Conservation (phyloP, 2,329 filamentous ascomycete genomes). For the Colletotrichum lupini region DNA sequence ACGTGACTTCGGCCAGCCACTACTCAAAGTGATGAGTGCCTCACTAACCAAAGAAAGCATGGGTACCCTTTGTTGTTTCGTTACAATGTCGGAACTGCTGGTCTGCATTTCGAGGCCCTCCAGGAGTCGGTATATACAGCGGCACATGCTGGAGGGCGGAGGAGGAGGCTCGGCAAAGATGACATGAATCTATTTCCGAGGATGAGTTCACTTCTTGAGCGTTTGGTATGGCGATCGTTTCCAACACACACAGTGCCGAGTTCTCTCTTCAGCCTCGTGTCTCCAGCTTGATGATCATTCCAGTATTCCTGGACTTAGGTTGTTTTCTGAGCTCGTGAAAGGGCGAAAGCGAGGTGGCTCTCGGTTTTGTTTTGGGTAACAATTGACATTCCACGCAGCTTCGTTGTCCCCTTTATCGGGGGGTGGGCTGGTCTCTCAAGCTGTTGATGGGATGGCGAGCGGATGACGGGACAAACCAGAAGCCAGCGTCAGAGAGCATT, state of each 20-base stretch:
- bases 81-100: not conserved
- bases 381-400: not conserved
- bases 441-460: constrained; percentile 13
- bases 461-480: constrained; percentile 15
- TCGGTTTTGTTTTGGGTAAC: not conserved
- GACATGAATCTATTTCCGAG: not conserved
- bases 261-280: not conserved
- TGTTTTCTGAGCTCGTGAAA: not conserved
- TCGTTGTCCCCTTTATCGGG: not conserved
- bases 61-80: not conserved
- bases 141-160: not conserved
- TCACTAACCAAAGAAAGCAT: not conserved
- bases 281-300: not conserved
- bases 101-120: not conserved
- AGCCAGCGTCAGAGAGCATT: not conserved
- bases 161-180: not conserved
- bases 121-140: not conserved
- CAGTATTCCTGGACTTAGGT: not conserved
- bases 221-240: not conserved
- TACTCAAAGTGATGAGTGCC: not conserved
- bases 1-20: not conserved
- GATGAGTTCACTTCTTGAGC: not conserved
- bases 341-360: not conserved
- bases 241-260: not conserved
- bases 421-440: too few relatives aligned